Evolutionary conservation across 2,329 filamentous ascomycete species (phyloP).

Genomic region (Penicillium sp.): DNA sequence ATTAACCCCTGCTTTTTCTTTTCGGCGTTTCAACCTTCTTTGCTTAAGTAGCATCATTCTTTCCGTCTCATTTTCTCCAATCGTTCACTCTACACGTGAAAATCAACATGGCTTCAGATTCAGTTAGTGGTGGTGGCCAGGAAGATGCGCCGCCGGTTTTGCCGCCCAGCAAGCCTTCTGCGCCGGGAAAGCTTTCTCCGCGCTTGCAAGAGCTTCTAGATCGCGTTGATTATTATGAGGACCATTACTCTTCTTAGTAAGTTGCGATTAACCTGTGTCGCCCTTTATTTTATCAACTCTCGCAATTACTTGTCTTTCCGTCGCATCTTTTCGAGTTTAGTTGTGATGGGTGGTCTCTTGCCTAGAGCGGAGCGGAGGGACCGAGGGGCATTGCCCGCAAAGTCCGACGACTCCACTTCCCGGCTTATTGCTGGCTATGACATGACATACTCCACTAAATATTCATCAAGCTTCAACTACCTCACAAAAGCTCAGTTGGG

Average conservation of each 20-base stretch:
- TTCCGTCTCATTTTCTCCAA: neutral
- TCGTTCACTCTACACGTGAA: neutral
- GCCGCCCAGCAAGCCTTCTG: conserved; percentile 36
- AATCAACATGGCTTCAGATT: neutral
- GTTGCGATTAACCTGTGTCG: conserved; percentile 32
- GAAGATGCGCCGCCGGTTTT: neutral
- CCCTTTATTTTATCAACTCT: neutral
- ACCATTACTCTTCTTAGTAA: conserved; percentile 76
- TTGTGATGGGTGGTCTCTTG: neutral
- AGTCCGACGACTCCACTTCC: conserved; percentile 7
- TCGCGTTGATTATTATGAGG: conserved; percentile 71
- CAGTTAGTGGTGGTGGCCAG: neutral
- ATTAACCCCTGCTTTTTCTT: neutral
- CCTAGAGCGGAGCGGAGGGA: neutral
- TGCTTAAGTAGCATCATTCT: neutral
- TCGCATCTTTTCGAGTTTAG: neutral
- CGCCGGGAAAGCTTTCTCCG: conserved; percentile 54
- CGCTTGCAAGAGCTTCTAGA: conserved; percentile 58
- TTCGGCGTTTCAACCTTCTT: neutral
- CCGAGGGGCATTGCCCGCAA: neutral
- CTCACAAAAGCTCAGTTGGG: conserved; percentile 2
- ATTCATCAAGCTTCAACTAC: neutral
- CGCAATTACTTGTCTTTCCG: neutral
- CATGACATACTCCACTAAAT: conserved; percentile 3
- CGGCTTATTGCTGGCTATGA: neutral